phyloP scores from a whole-genome alignment of 164 flowering plant genomes.

The Santalum album region DNA sequence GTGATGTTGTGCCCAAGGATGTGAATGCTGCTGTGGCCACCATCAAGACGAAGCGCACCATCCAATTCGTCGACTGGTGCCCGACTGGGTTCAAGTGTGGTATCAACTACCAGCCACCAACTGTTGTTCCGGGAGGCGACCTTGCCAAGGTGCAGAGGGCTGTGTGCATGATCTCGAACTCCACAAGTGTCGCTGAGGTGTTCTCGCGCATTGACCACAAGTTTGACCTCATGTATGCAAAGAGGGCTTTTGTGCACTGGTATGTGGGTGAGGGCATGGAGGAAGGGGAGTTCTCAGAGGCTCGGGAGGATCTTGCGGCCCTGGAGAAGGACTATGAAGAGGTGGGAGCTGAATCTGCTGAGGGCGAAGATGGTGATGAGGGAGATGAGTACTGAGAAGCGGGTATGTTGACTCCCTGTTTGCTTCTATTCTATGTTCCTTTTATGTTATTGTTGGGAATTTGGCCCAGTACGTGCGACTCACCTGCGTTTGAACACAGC shows the following conservation, averaged over 20 bases:
- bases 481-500: no score
- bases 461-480: no score
- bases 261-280: constrained; percentile 58
- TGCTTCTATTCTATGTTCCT: neutral
- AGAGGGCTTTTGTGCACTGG: constrained; percentile 49
- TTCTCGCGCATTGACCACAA: constrained; percentile 61
- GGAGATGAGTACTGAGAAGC: constrained; percentile 33
- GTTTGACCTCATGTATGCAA: constrained; percentile 56
- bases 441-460: no score
- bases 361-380: constrained; percentile 51
- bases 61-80: constrained; percentile 3
- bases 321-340: constrained; percentile 62
- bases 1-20: constrained; percentile 1
- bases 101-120: constrained; percentile 5
- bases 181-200: constrained; percentile 64
- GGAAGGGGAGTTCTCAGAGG: constrained; percentile 66
- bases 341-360: constrained; percentile 54
- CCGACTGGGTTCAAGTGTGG: constrained; percentile 5
- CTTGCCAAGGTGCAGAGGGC: constrained; percentile 61
- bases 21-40: constrained; percentile 2
- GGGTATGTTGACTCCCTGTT: neutral
- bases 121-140: constrained; percentile 57
- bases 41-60: constrained; percentile 3
- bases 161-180: constrained; percentile 65
- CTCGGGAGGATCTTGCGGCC: constrained; percentile 56